A percentile compares a stretch with the other conserved stretches of the same genome.
These are phyloP conservation scores for Quillaja saponaria DNA, from an alignment of 306 rosid genomes.

Conservation along the genomic window DNA sequence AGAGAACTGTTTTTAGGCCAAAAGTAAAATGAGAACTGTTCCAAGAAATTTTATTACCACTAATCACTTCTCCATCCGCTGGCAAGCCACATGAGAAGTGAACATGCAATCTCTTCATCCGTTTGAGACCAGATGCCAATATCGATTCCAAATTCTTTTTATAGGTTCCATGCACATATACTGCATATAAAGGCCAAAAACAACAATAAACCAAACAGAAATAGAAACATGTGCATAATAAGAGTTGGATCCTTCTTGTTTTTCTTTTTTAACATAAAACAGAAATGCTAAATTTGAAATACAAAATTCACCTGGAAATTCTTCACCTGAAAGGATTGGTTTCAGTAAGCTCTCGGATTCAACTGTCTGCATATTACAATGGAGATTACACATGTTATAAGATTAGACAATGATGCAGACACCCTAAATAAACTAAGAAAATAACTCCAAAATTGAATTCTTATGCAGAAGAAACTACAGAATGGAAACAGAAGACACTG, in stretches of 20 bases:
- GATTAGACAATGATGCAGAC: neutral
- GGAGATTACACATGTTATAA: neutral
- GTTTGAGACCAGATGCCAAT: conserved; percentile 73
- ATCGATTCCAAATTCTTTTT: conserved; percentile 73
- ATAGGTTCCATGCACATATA: conserved; percentile 91
- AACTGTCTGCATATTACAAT: conserved; percentile 62
- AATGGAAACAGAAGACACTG: conserved; percentile 4
- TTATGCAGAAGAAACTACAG: neutral
- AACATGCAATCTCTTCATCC: conserved; percentile 88
- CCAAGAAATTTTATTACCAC: conserved; percentile 55
- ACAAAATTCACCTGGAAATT: conserved; percentile 62
- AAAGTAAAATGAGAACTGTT: neutral
- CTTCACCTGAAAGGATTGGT: conserved; percentile 76
- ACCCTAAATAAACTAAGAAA: conserved; percentile 2
- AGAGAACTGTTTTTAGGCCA: no score
- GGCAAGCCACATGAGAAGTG: conserved; percentile 93
- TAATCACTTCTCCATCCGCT: conserved; percentile 83
- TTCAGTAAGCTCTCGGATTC: conserved; percentile 78
- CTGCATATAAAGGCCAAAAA: conserved; percentile 48
- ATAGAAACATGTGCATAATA: neutral
- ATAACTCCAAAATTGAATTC: conserved; percentile 9
- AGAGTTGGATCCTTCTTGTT: neutral
- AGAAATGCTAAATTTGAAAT: conserved; percentile 6
- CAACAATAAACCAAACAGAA: conserved; percentile 19
- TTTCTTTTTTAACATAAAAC: no score